Base-by-base conservation (phyloP, 345 rosid species). In the Eucalyptus pauciflora region DNA sequence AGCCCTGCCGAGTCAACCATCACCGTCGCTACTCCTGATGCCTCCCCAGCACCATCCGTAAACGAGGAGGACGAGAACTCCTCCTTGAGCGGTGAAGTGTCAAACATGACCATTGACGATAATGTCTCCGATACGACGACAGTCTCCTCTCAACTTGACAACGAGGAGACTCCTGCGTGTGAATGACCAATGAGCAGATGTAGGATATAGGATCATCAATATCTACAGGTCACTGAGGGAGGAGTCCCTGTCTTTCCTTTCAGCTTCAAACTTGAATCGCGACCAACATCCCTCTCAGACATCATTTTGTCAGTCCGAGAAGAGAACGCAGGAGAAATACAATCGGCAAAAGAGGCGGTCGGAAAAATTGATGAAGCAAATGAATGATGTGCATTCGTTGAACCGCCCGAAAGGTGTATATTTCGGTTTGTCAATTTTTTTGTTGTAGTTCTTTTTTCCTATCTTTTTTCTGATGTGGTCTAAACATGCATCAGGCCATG, bases 11-110 rank as follows among this genome's bases (percentile, higher is more conserved):
- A 91, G 56, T 93, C 93, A 50, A 87, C 91, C 7, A 60, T 92
- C 4, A 90, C 92, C n/a, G 71, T 90, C n/a, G 79, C 90, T 50
- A 93, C 98, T 52, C 91, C 93, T 7, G 96, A 92, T 58, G 94
- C 95, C 50, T 97, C 99, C 37, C 96, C 97, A 6, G 94, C 95
- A 60, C 94, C 97, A 69, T 97, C 97, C 27, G 64, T 97, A 83
- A 93, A 89, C 1, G 97, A 94, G 7, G 98, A 96, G 86, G 98
- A 97, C 13, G 99, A 97, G 58, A 92, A 50, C 89, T 93, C 95
- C 37, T 96, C 98, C 9, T 49, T 96, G 86, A 88, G 93, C 43
- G 94, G 96, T 37, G 98, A 96, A 24, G 89, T 95, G 45, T 95
- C 96, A 6, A 93, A 92, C 92, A 91, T 94, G 83, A 92, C 92